These are phyloP conservation scores for Citrus trifoliata DNA, from an alignment of 345 rosid species.

Conservation along the genomic window DNA sequence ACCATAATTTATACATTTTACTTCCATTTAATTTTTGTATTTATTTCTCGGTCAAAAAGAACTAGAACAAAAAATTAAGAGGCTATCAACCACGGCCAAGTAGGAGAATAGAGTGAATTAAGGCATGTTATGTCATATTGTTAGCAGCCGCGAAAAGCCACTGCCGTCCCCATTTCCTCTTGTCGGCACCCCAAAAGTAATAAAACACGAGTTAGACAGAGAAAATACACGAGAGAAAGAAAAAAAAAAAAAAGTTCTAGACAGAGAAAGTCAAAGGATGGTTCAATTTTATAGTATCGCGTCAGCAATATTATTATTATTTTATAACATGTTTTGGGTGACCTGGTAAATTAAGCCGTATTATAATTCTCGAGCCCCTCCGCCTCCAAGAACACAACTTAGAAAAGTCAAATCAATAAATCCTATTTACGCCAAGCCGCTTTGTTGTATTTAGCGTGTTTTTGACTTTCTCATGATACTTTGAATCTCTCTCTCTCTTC, in stretches of 20 bases:
- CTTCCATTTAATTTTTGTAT: background rate
- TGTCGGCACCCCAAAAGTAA: slow-evolving; percentile 7
- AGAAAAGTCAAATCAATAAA: slow-evolving; percentile 39
- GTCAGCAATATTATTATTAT: background rate
- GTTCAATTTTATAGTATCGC: background rate
- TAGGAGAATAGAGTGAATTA: background rate
- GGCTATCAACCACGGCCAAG: background rate
- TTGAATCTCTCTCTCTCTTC: slow-evolving; percentile 12
- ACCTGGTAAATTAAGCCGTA: background rate
- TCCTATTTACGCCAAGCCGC: slow-evolving; percentile 6
- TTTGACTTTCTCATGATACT: slow-evolving; percentile 40
- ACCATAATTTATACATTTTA: background rate
- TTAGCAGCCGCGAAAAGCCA: background rate
- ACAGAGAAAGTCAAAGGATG: slow-evolving; percentile 14
- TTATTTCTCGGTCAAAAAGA: background rate
- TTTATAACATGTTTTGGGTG: background rate
- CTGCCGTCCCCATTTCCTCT: background rate
- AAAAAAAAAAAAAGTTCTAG: background rate
- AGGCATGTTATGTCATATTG: background rate
- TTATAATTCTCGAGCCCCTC: slow-evolving; percentile 2
- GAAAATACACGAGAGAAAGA: background rate
- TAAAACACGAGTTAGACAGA: slow-evolving; percentile 18
- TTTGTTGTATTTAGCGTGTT: slow-evolving; percentile 39
- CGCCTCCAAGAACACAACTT: slow-evolving; percentile 1
- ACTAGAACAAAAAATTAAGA: background rate